phyloP scores from a whole-genome alignment of 257 asterid species.

The Forsythia viridissima region DNA sequence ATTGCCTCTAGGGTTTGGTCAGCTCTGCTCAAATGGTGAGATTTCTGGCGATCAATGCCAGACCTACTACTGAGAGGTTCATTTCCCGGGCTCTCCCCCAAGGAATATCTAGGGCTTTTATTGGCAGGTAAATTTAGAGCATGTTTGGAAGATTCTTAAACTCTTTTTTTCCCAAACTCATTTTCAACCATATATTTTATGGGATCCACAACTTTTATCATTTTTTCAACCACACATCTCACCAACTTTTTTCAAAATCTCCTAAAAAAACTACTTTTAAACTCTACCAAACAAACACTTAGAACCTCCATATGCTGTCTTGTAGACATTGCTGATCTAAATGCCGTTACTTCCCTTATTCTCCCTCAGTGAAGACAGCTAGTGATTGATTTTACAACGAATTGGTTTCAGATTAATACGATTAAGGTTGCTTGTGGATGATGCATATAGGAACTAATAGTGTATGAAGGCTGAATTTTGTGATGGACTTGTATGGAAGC shows the following conservation, averaged over 20 bases:
- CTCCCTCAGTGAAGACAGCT: background rate
- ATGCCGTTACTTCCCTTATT: background rate
- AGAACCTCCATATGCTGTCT: background rate
- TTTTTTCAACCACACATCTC: too few relatives aligned
- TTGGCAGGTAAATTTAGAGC: conserved; percentile 69
- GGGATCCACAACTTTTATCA: too few relatives aligned
- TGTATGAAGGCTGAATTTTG: conserved; percentile 12
- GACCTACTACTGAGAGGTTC: conserved; percentile 87
- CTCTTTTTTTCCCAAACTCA: too few relatives aligned
- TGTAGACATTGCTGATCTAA: background rate
- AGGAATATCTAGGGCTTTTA: conserved; percentile 84
- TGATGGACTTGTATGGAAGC: background rate
- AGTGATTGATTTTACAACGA: background rate
- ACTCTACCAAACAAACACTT: background rate
- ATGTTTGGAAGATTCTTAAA: too few relatives aligned
- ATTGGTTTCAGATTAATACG: background rate
- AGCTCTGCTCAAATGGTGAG: conserved; percentile 95
- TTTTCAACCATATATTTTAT: too few relatives aligned
- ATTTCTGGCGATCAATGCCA: conserved; percentile 80
- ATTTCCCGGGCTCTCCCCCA: conserved; percentile 86
- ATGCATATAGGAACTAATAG: background rate
- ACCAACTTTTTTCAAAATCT: too few relatives aligned
- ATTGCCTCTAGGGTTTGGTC: conserved; percentile 74
- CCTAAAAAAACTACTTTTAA: too few relatives aligned
- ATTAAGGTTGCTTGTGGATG: conserved; percentile 2